Percentiles rank a stretch among this genome's conserved stretches.
phyloP scores from a whole-genome alignment of 768 basidiomycete genomes.

The Floccularia luteovirens region DNA sequence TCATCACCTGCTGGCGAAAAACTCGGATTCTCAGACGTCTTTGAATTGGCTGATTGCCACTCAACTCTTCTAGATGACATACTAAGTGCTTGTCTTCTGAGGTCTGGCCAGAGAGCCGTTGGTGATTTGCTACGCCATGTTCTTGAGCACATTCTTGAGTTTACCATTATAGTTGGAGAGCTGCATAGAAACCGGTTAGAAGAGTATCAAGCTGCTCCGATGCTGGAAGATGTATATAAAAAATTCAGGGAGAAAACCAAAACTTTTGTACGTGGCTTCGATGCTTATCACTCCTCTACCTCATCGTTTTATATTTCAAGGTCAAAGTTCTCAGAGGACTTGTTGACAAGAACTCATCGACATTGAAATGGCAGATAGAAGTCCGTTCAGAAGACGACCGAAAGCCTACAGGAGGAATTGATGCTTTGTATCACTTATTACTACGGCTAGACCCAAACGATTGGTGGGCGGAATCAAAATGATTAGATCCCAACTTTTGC shows the following conservation, averaged over 20 bases:
- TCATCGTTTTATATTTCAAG: slow-evolving; percentile 23
- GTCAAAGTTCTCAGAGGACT: slow-evolving; percentile 45
- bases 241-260: slow-evolving; percentile 50
- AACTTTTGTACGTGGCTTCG: slow-evolving; percentile 34
- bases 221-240: slow-evolving; percentile 44
- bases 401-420: slow-evolving; percentile 40
- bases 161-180: slow-evolving; percentile 59
- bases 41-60: slow-evolving; percentile 61
- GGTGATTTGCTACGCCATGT: slow-evolving; percentile 58
- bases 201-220: slow-evolving; percentile 57
- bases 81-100: slow-evolving; percentile 65
- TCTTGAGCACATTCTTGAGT: slow-evolving; percentile 60
- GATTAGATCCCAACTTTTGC: too few relatives aligned
- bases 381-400: slow-evolving; percentile 19
- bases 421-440: slow-evolving; percentile 47
- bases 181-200: slow-evolving; percentile 42
- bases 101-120: slow-evolving; percentile 57
- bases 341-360: slow-evolving; percentile 40
- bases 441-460: slow-evolving; percentile 44
- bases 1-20: slow-evolving; percentile 6
- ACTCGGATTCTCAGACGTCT: slow-evolving; percentile 56
- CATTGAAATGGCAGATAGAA: slow-evolving; percentile 14
- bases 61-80: slow-evolving; percentile 67
- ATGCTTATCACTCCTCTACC: neutral
- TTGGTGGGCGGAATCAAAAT: slow-evolving; percentile 40